These are phyloP conservation scores for Umbelopsis sp. DNA, from an alignment of 371 early-diverging fungal species.

Conservation along the genomic window DNA sequence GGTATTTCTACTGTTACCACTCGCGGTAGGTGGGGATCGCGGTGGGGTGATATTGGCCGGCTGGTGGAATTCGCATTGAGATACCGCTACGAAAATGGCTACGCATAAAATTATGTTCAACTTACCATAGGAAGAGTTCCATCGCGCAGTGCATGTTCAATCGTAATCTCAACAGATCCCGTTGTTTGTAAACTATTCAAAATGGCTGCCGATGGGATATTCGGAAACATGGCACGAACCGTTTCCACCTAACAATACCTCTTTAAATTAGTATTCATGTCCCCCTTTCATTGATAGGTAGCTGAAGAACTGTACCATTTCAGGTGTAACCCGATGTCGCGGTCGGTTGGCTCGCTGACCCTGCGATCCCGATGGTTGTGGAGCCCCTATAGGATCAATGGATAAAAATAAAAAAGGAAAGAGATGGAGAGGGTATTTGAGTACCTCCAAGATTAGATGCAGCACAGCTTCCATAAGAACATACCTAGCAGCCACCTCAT, in stretches of 20 bases:
- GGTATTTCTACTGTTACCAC: slow-evolving; percentile 30
- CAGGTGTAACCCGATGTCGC: slow-evolving; percentile 59
- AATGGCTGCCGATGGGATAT: slow-evolving; percentile 82
- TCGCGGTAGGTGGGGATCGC: slow-evolving; percentile 21
- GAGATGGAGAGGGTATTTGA: background rate
- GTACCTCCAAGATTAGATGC: too few species aligned
- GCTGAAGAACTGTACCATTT: slow-evolving; percentile 51
- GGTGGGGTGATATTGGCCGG: slow-evolving; percentile 32
- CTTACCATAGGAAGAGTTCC: slow-evolving; percentile 74
- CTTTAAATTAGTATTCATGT: background rate
- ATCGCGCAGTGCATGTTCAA: slow-evolving; percentile 85
- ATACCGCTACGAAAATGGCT: background rate
- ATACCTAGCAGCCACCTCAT: slow-evolving; percentile 79
- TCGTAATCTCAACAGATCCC: slow-evolving; percentile 85
- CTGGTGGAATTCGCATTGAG: slow-evolving; percentile 1
- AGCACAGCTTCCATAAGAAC: background rate
- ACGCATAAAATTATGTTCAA: background rate
- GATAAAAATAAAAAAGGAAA: background rate
- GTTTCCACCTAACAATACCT: slow-evolving; percentile 61
- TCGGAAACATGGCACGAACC: slow-evolving; percentile 86
- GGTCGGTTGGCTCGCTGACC: slow-evolving; percentile 44
- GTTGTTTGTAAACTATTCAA: slow-evolving; percentile 84
- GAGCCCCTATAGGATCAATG: slow-evolving; percentile 37
- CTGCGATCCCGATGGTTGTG: slow-evolving; percentile 34
- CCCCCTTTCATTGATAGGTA: background rate